Base-by-base conservation (phyloP, 2,329 filamentous ascomycete genomes). In the Purpureocillium lavendulum region DNA sequence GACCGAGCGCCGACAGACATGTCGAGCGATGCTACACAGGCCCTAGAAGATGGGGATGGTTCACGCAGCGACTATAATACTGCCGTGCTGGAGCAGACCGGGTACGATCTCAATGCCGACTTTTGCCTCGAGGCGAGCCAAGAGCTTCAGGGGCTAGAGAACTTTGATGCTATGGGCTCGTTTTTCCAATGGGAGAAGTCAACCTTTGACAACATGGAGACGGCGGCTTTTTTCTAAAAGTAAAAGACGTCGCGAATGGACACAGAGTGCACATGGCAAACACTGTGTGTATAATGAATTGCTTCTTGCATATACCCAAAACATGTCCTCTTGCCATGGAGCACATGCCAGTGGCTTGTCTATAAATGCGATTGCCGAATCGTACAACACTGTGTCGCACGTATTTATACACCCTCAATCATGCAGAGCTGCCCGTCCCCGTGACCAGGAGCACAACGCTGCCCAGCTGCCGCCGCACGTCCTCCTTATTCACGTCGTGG, bases 401-500 rank as follows among this genome's bases (percentile, higher is more conserved):
- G 10, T 26, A 26, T 6, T 14, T 17, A 34, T 6, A 29, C 16
- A n/a, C 31, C 5, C 16, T 21, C 34, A 30, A 36, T 7, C 26
- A 38, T 8, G 21, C 21, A 26, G 30, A 16, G 46, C 55, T 57
- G 31, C 63, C 60, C 7, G 61, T 68, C 2, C 84, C 84, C 40
- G 77, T 81, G 9, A 96, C 84, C 36, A 97, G 65, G 54, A 97
- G 58, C 13, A 95, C 73, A 10, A 87, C 85, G 58, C 87, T 94
- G 12, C 90, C 92, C 43, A 97, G 66, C 65, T 97, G 92, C 53
- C 90, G 75, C 56, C 79, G 76, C 48, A 97, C 51, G 61, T 98
- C 92, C 62, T 94, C 90, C 61, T 82, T 85, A 53, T 94, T 84
- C 1, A 98, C 92, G 68, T 98, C 92, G 64, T 98, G 92, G 21